Evolutionary conservation across 2,329 filamentous ascomycete genomes (phyloP).

Genomic region (Colletotrichum liaoningense): DNA sequence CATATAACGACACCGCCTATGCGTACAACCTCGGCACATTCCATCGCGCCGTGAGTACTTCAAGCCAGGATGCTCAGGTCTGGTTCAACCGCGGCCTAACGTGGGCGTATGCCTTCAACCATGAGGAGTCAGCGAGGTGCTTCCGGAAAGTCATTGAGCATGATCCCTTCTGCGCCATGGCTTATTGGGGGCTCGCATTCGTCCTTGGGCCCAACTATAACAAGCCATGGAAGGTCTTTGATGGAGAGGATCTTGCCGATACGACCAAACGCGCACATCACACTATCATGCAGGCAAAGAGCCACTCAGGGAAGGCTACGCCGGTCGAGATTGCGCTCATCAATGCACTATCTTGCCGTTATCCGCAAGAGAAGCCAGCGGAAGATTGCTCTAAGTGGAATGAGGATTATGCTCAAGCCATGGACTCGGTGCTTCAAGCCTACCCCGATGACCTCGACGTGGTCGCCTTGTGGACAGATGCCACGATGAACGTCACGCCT

Average conservation of each 20-base stretch:
- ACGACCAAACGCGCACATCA: slow-evolving; percentile 60
- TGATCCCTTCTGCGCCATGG: slow-evolving; percentile 70
- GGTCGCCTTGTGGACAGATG: slow-evolving; percentile 51
- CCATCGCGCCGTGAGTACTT: slow-evolving; percentile 65
- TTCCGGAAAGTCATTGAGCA: slow-evolving; percentile 68
- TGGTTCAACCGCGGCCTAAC: slow-evolving; percentile 82
- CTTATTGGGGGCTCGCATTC: slow-evolving; percentile 78
- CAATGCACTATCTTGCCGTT: slow-evolving; percentile 70
- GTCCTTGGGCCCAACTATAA: slow-evolving; percentile 80
- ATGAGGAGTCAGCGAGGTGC: slow-evolving; percentile 75
- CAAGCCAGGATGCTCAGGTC: slow-evolving; percentile 61
- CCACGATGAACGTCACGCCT: slow-evolving; percentile 61
- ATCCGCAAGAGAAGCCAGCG: slow-evolving; percentile 63
- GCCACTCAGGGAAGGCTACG: slow-evolving; percentile 48
- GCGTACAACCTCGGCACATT: slow-evolving; percentile 71
- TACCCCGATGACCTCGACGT: slow-evolving; percentile 55
- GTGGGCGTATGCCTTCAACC: slow-evolving; percentile 83
- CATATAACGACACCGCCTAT: slow-evolving; percentile 53
- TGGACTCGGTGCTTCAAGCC: slow-evolving; percentile 49
- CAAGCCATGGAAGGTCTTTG: slow-evolving; percentile 81
- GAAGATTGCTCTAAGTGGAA: slow-evolving; percentile 67
- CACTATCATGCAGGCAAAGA: slow-evolving; percentile 57
- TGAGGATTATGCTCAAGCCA: slow-evolving; percentile 60
- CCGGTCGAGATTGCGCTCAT: slow-evolving; percentile 72
- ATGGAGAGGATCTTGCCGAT: slow-evolving; percentile 65